Conservation (phyloP, 352 stramenopile genomes). For the Pythium monospermum region DNA sequence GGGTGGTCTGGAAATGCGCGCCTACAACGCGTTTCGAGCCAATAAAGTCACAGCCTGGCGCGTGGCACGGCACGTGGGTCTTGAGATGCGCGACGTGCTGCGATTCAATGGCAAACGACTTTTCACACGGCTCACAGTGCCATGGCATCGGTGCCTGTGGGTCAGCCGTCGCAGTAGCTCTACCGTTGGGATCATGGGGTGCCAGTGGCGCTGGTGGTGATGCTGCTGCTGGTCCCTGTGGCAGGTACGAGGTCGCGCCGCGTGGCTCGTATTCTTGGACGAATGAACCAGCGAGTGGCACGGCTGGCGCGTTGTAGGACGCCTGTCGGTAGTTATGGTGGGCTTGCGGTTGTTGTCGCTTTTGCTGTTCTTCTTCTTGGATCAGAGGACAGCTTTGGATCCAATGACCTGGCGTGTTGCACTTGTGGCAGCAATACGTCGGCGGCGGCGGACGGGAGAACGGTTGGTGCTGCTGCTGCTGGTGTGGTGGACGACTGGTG, state of each 20-base stretch:
- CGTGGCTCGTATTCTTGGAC: background rate
- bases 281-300: background rate
- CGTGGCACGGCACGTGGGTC: conserved; percentile 62
- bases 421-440: conserved; percentile 78
- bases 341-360: conserved; percentile 12
- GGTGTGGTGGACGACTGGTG: background rate
- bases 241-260: background rate
- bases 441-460: conserved; percentile 34
- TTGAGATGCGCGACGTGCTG: conserved; percentile 67
- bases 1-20: conserved; percentile 57
- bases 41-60: conserved; percentile 53
- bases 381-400: conserved; percentile 63
- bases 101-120: conserved; percentile 63
- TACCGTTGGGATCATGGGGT: background rate
- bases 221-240: background rate
- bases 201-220: background rate
- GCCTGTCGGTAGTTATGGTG: background rate
- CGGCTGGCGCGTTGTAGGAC: background rate
- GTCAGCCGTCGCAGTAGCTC: background rate
- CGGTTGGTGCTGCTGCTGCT: too few relatives aligned
- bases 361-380: conserved; percentile 19
- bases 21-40: conserved; percentile 75
- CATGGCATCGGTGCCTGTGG: conserved; percentile 20
- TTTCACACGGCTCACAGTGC: conserved; percentile 65
- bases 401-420: conserved; percentile 69